Evolutionary conservation across 228 moss, liverwort and hornwort genomes (phyloP).

Genomic region (Sphagnum fallax): DNA sequence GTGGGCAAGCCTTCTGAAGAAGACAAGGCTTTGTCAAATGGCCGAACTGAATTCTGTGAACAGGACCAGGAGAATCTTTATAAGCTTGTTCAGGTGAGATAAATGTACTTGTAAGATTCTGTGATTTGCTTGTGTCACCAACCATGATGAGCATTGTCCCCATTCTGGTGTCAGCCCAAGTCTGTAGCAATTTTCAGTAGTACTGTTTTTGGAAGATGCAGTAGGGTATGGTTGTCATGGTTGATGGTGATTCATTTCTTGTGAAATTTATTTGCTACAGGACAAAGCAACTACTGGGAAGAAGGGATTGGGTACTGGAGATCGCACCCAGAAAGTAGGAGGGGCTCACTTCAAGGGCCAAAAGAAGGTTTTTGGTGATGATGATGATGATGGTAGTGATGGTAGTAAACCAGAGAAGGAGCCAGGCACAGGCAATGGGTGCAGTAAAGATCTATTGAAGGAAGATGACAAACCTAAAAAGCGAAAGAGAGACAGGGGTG

Average conservation of each 20-base stretch:
- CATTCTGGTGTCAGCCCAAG: no score
- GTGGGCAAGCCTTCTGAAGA: slow-evolving; percentile 14
- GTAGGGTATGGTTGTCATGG: no score
- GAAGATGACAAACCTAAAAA: slow-evolving; percentile 23
- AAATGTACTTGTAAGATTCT: no score
- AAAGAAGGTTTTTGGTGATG: slow-evolving; percentile 56
- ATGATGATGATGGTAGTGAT: slow-evolving; percentile 15
- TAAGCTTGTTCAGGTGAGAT: slow-evolving; percentile 56
- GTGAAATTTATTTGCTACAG: slow-evolving; percentile 8
- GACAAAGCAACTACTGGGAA: slow-evolving; percentile 79
- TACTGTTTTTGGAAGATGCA: no score
- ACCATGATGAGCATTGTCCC: no score
- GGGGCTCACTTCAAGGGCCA: slow-evolving; percentile 63
- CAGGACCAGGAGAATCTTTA: slow-evolving; percentile 87
- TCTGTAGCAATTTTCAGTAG: no score
- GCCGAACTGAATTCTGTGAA: slow-evolving; percentile 71
- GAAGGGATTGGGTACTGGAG: slow-evolving; percentile 69
- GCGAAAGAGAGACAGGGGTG: slow-evolving; percentile 25
- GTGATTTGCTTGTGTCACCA: no score
- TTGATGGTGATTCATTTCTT: no score
- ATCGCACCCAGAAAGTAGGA: slow-evolving; percentile 46
- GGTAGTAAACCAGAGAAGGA: slow-evolving; percentile 18
- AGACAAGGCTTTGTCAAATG: slow-evolving; percentile 32
- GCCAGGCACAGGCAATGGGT: neutral
- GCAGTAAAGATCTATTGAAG: neutral